Conservation (phyloP, 2,329 filamentous ascomycete species). For the Colletotrichum liriopes region DNA sequence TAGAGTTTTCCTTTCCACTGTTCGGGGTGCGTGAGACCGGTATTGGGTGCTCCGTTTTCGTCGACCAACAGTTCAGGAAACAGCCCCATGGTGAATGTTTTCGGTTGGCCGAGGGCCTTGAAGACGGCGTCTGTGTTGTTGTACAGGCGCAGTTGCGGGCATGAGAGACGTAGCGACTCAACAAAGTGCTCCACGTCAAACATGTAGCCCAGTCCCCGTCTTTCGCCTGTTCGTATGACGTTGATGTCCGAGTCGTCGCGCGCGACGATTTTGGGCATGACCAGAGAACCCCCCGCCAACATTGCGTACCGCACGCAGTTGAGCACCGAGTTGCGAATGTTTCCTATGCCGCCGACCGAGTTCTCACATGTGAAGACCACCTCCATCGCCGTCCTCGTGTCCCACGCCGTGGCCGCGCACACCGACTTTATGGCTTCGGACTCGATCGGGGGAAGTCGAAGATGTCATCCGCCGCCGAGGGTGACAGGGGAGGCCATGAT, state of each 20-base stretch:
- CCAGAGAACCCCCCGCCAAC: constrained; percentile 54
- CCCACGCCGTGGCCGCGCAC: constrained; percentile 47
- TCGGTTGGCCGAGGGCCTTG: constrained; percentile 29
- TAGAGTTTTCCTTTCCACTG: constrained; percentile 49
- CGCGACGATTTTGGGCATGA: constrained; percentile 54
- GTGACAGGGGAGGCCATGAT: not conserved
- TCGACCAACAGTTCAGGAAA: constrained; percentile 50
- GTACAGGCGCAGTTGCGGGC: constrained; percentile 49
- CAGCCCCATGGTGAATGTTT: constrained; percentile 45
- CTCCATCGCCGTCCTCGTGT: constrained; percentile 32
- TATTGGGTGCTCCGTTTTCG: constrained; percentile 46
- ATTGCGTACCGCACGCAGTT: constrained; percentile 59
- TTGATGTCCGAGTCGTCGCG: constrained; percentile 51
- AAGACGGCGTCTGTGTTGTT: constrained; percentile 46
- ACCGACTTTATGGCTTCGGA: constrained; percentile 21
- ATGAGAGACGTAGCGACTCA: constrained; percentile 45
- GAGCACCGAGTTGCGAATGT: constrained; percentile 58
- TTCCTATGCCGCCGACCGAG: constrained; percentile 56
- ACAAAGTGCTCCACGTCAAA: constrained; percentile 50
- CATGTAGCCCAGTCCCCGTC: constrained; percentile 49
- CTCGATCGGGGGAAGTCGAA: constrained; percentile 1
- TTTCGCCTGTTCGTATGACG: constrained; percentile 48
- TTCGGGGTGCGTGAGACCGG: constrained; percentile 46
- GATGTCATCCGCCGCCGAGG: not conserved
- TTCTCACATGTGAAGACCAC: constrained; percentile 59